phyloP scores from a whole-genome alignment of 441 rosid genomes.

The Adansonia gregorii region DNA sequence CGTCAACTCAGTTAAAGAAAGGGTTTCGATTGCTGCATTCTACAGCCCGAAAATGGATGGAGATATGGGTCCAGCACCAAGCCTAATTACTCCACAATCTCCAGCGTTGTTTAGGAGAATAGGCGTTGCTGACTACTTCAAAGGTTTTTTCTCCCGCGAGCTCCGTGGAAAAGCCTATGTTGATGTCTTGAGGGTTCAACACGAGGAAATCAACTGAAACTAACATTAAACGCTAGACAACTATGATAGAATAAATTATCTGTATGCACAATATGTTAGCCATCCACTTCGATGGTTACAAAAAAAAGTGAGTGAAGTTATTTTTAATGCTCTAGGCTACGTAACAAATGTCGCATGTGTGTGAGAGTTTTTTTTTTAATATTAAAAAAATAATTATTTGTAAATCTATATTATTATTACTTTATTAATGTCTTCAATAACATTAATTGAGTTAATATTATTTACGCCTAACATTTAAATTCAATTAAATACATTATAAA shows the following conservation, averaged over 20 bases:
- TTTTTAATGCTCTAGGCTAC: no score
- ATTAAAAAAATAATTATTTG: no score
- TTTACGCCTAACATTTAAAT: no score
- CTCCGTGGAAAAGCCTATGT: constrained; percentile 1
- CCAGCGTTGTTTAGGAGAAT: constrained; percentile 10
- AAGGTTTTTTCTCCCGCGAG: neutral
- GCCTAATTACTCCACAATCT: neutral
- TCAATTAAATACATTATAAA: no score
- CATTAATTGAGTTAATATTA: no score
- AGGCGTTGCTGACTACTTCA: constrained; percentile 7
- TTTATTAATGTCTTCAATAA: no score
- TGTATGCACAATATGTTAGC: no score
- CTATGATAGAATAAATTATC: neutral
- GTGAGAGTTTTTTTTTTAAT: no score
- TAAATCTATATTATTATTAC: no score
- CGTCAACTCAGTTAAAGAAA: neutral
- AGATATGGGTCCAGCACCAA: constrained; percentile 18
- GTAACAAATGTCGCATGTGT: no score
- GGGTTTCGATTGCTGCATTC: constrained; percentile 10
- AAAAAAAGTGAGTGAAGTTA: no score
- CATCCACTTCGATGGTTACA: no score
- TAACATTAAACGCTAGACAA: neutral
- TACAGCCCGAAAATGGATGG: constrained; percentile 22
- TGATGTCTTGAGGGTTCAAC: constrained; percentile 10
- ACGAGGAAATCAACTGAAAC: neutral